Evolutionary conservation across 106 monocot species (phyloP).

Genomic region (Agapanthus africanus): DNA sequence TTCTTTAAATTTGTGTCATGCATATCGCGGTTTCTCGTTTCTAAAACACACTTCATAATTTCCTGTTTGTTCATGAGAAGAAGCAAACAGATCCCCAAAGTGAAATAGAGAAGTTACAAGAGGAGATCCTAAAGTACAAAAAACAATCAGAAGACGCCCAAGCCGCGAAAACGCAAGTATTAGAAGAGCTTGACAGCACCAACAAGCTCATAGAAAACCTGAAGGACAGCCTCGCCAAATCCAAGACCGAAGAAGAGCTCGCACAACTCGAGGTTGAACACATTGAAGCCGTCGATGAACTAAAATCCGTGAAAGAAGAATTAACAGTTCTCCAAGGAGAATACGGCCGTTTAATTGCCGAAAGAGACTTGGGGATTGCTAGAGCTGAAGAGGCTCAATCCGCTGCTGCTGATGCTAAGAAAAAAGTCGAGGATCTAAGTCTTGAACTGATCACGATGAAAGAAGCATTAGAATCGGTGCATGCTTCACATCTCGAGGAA

Average conservation of each 20-base stretch:
- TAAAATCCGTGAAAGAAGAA: constrained; percentile 28
- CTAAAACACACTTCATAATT: too few relatives aligned
- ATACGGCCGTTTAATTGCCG: constrained; percentile 16
- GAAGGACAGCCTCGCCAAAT: constrained; percentile 37
- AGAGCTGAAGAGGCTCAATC: constrained; percentile 33
- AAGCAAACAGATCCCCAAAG: constrained; percentile 18
- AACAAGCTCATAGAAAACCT: constrained; percentile 44
- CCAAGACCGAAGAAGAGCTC: constrained; percentile 23
- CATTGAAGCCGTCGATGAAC: constrained; percentile 29
- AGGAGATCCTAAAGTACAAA: constrained; percentile 31
- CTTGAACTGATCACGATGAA: constrained; percentile 36
- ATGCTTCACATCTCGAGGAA: constrained; percentile 33
- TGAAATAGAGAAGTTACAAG: constrained; percentile 34
- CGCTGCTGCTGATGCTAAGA: constrained; percentile 31
- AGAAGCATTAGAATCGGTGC: constrained; percentile 36
- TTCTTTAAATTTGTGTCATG: too few relatives aligned
- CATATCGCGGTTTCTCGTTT: too few relatives aligned
- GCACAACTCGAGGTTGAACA: constrained; percentile 13
- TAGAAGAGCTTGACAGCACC: constrained; percentile 35
- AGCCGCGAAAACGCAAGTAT: constrained; percentile 20
- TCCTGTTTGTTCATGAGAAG: too few relatives aligned
- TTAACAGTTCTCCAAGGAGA: constrained; percentile 18
- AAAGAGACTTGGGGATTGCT: constrained; percentile 26
- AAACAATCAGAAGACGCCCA: constrained; percentile 36
- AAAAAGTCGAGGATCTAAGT: constrained; percentile 30